Percentiles rank a stretch among this genome's conserved stretches.
These are phyloP conservation scores for Colletotrichum liriopes DNA, from an alignment of 2,329 filamentous ascomycete species.

Conservation along the genomic window DNA sequence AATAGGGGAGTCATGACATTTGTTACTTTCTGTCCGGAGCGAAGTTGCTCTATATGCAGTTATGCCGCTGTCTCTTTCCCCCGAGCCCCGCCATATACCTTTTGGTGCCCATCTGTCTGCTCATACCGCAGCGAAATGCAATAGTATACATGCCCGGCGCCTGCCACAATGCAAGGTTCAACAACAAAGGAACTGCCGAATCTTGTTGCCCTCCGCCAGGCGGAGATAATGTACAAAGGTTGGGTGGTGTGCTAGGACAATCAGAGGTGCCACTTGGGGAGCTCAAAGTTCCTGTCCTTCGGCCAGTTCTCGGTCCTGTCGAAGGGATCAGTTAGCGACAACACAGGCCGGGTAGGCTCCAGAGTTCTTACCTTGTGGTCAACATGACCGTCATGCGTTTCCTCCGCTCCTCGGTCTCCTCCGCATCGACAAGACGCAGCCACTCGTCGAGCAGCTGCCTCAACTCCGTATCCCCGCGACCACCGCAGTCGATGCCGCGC, in stretches of 20 bases:
- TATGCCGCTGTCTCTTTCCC: conserved; percentile 9
- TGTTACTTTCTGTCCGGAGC: conserved; percentile 25
- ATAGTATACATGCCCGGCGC: conserved; percentile 26
- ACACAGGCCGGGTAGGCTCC: not conserved
- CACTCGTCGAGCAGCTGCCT: conserved; percentile 62
- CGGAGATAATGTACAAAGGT: conserved; percentile 25
- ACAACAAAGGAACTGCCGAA: not conserved
- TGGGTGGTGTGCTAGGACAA: not conserved
- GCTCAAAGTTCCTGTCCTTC: conserved; percentile 56
- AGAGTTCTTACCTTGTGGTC: conserved; percentile 57
- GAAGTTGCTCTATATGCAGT: conserved; percentile 27
- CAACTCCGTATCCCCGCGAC: conserved; percentile 71
- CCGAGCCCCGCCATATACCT: conserved; percentile 17
- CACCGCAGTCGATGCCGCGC: conserved; percentile 73
- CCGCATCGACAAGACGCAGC: conserved; percentile 62
- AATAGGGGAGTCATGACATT: conserved; percentile 13
- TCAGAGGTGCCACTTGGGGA: conserved; percentile 60
- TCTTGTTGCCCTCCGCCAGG: conserved; percentile 2
- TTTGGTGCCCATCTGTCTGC: conserved; percentile 31
- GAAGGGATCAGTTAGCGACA: conserved; percentile 31
- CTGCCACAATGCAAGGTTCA: conserved; percentile 7
- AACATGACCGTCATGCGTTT: conserved; percentile 58
- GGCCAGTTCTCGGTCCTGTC: conserved; percentile 59
- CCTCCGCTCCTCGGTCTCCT: conserved; percentile 55
- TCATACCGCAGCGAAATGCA: conserved; percentile 22